Base-by-base conservation (phyloP, 2,329 filamentous ascomycete species). In the Ilyonectria mors-panacis region DNA sequence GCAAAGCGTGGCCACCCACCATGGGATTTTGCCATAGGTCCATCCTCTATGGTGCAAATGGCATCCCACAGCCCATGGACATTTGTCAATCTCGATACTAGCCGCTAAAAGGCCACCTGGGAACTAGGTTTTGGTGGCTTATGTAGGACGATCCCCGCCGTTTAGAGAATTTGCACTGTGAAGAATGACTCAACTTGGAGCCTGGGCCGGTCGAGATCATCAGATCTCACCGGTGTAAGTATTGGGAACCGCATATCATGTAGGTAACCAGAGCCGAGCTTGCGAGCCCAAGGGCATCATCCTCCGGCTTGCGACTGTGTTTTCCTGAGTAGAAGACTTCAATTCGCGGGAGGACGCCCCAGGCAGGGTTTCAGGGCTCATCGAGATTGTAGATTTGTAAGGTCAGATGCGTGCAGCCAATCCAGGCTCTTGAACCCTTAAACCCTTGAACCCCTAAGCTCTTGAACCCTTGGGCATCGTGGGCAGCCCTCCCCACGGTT, bases 21-120 rank as follows among this genome's bases (percentile, higher is more conserved):
- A 75, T 74, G 73, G 70, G 54, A 70, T 68, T 75, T 61, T n/a
- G 28, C 51, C 48, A 68, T 69, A 74, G 54, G 44, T n/a, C 73
- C 71, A 74, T 75, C 45, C n/a, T 30, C 54, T 44, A 33, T 42
- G 63, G 35, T 50, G 63, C 65, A 73, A 68, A 42, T 75, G 28
- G 73, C 73, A 71, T 75, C 56, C 64, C 57, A 63, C 45, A 44
- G 48, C 47, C 23, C 42, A 73, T 70, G 68, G 68, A 66, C n/a
- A 69, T 72, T 70, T 54, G 19, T 39, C 50, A 71, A 74, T 55
- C 23, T 62, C 62, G 62, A 74, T 75, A 19, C 48, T 64, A 51
- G 42, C 9, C 17, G 44, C 33, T n/a, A 30, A 44, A 39, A 48
- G 54, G 56, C 56, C 33, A 59, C 44, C 53, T 26, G 23, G 42